Base-by-base conservation (phyloP, 768 basidiomycete species). In the Boletus speciosus region DNA sequence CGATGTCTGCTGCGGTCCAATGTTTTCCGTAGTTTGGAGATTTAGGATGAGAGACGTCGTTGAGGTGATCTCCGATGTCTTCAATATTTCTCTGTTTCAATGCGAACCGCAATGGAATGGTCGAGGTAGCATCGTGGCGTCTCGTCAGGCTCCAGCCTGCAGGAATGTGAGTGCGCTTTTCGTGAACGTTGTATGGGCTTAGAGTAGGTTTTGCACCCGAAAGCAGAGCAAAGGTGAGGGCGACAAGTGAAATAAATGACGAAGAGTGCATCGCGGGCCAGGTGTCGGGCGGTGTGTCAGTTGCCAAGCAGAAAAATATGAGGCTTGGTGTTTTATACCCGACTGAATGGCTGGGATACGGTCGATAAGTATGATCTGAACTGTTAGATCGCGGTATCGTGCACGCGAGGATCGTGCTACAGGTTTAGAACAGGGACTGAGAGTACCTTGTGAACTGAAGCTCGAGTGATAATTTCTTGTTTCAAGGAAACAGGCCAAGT, bases 111-210 rank as follows among this genome's bases (percentile, higher is more conserved):
- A 74, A 21, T 5, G 66, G 68, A n/a, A 74, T 54, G 7, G 43
- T 49, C n/a, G 65, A 58, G 21, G 70, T 60, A 8, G 74, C 56
- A 5, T 71, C 67, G 41, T 75, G 71, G 41, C 72, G 66, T 32
- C 73, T 71, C 14, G 70, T 57, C 14, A 69, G 61, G 6, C 61
- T 57, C 79, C 79, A 82, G 5, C 63, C 65, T 0, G 47, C 2
- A 3, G 77, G 76, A 3, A 66, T 58, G 12, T 41, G 57, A 15
- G 64, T 65, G 51, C 76, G 76, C 41, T 66, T 73, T 61, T 78
- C 78, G 52, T 78, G 78, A 31, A 76, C 47, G 49, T 64, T 65
- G 57, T 70, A 63, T 27, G 59, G 49, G 31, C 53, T 55, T 49
- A 41, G 40, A n/a, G 43, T 45, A 4, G 63, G 45, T 7, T 32